Conservation (phyloP, 768 basidiomycete genomes). For the Boletus bicolor region DNA sequence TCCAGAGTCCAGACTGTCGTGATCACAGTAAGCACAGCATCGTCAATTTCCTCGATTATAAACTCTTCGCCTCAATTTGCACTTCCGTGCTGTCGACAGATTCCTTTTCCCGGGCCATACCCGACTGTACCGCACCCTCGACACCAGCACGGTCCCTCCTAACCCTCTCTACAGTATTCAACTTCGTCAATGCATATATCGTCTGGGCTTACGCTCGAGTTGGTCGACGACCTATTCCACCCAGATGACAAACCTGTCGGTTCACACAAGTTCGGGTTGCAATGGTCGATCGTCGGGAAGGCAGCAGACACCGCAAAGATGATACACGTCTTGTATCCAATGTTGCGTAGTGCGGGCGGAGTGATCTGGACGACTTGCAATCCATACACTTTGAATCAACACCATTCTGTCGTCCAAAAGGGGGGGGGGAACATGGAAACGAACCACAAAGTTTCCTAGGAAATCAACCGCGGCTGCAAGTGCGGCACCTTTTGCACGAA, state of each 20-base stretch:
- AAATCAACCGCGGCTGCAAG: not conserved
- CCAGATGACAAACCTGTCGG: not conserved
- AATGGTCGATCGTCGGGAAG: not conserved
- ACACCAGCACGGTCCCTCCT: not conserved
- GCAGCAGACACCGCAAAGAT: not conserved
- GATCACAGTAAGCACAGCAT: no score
- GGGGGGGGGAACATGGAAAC: not conserved
- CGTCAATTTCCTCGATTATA: no score
- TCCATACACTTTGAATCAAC: not conserved
- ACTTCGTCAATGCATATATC: no score
- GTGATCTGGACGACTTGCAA: not conserved
- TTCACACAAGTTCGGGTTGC: not conserved
- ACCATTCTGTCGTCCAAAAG: no score
- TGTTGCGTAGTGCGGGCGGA: not conserved
- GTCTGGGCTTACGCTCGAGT: no score
- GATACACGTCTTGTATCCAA: not conserved
- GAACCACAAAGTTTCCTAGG: not conserved
- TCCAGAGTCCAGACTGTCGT: no score
- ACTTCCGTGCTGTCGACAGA: not conserved
- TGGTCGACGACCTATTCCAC: not conserved
- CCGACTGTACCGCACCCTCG: not conserved
- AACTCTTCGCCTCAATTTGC: not conserved
- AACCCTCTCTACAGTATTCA: not conserved
- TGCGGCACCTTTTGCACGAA: not conserved
- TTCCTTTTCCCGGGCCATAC: not conserved